A percentile compares a stretch with the other conserved stretches of the same genome.
These are phyloP conservation scores for Beta corolliflora DNA, from an alignment of 179 eudicot species.

Conservation along the genomic window DNA sequence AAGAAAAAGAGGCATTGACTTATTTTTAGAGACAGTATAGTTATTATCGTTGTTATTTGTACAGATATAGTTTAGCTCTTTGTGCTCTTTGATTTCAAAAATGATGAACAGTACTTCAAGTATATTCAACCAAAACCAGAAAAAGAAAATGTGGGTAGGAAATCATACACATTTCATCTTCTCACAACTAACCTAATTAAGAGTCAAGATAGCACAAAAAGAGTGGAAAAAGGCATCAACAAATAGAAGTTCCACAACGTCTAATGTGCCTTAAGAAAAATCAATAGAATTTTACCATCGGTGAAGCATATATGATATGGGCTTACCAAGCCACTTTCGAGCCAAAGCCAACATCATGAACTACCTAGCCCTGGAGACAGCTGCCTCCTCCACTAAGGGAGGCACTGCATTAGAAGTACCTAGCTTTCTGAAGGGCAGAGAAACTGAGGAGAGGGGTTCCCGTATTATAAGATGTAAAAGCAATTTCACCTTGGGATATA, in stretches of 20 bases:
- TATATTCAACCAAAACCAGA: neutral
- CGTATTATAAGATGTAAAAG: conserved; percentile 1
- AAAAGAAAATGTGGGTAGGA: neutral
- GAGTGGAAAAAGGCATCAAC: neutral
- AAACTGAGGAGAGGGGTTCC: neutral
- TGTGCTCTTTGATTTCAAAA: neutral
- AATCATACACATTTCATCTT: neutral
- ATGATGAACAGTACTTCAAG: neutral
- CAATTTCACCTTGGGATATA: conserved; percentile 78
- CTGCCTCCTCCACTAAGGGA: neutral
- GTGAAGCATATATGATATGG: neutral
- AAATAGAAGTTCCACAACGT: neutral
- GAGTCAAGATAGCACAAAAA: neutral
- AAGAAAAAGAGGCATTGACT: neutral
- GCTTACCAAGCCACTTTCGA: neutral
- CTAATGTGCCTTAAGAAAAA: neutral
- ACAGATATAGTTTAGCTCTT: neutral
- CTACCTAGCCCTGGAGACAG: neutral
- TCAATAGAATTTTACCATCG: neutral
- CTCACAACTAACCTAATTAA: neutral
- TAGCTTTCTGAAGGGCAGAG: neutral
- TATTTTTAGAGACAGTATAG: neutral
- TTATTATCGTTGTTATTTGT: neutral
- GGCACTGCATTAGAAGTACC: neutral
- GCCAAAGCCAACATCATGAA: conserved; percentile 11